Base-by-base conservation (phyloP, 139 green algal species). In the Asterochloris sp. region DNA sequence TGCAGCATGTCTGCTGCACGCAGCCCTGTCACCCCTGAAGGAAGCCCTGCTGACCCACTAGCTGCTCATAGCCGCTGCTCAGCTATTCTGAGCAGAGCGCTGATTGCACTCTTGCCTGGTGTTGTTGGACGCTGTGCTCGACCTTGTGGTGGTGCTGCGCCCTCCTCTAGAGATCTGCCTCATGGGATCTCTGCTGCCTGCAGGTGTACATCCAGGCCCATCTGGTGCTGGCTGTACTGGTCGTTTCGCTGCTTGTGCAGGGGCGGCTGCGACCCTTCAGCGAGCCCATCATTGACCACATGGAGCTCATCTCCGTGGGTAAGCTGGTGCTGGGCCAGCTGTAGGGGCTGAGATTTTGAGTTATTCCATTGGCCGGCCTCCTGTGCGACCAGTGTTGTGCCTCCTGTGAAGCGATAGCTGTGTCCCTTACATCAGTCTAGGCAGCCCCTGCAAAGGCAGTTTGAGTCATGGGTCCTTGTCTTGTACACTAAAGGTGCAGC, bases 251-350 rank as follows among this genome's bases (percentile, higher is more conserved):
- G 76, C 13, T 69, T 21, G 60, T 80, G 76, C 76, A 80, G 11
- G 76, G 60, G 12, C 68, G 68, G 60, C 67, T 62, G 15, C 60
- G 76, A 10, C 76, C 76, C 60, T 80, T 80, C 76, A 80, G 68
- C 60, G 54, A 80, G 76, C 54, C 9, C 13, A 54, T 80, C 54
- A 80, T 80, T 69, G 76, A 80, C 60, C 29, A 69, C 60, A 80
- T 80, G 76, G 76, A 80, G 76, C 68, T 80, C 47, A 62, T 69
- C 54, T 80, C 76, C n/a, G 68, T 80, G 68, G 60, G 76, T 80
- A 17, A 24, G 66, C 67, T 26, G 24, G 24, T 69, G 17, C 38
- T 23, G 23, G 12, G 14, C 27, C 29, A 11, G 29, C 17, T 19
- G 38, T 76, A n/a, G 11, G n/a, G 47, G 12, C 24, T 54, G 11